Conservation (phyloP, 1,139 yeast genomes). For the Protomyces lactucae-debilis region DNA sequence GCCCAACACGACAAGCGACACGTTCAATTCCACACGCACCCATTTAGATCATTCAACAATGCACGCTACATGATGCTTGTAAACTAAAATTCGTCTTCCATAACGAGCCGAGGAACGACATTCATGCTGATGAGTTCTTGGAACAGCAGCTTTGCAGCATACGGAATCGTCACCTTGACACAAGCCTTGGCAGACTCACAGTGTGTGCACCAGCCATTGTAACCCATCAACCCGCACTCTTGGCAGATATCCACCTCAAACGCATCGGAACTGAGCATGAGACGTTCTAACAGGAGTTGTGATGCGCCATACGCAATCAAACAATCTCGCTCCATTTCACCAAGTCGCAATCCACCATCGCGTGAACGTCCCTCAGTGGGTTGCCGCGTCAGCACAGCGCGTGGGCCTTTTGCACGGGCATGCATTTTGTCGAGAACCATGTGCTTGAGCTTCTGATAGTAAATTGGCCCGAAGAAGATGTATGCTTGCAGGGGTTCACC, state of each 20-base stretch:
- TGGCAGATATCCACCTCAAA: slow-evolving; percentile 95
- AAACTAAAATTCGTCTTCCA: slow-evolving; percentile 56
- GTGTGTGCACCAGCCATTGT: slow-evolving; percentile 93
- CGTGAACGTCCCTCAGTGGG: slow-evolving; percentile 99
- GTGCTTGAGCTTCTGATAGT: slow-evolving; percentile 95
- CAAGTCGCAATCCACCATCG: slow-evolving; percentile 98
- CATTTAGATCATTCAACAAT: background rate
- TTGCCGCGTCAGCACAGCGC: slow-evolving; percentile 96
- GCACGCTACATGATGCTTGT: background rate
- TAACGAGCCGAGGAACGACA: slow-evolving; percentile 87
- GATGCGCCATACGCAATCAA: slow-evolving; percentile 99
- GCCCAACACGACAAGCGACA: background rate
- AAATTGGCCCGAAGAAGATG: slow-evolving; percentile 96
- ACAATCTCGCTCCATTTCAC: slow-evolving; percentile 99
- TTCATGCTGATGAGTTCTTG: slow-evolving; percentile 96
- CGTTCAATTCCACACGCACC: background rate
- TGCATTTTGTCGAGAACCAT: slow-evolving; percentile 99
- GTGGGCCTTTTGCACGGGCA: slow-evolving; percentile 98
- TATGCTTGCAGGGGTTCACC: slow-evolving; percentile 97
- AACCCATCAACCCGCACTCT: slow-evolving; percentile 96
- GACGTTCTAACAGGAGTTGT: slow-evolving; percentile 82
- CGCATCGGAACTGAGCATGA: slow-evolving; percentile 96
- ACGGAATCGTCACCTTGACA: slow-evolving; percentile 93
- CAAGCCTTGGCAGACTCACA: slow-evolving; percentile 85
- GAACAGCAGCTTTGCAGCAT: slow-evolving; percentile 93